Percentiles rank a stretch among this genome's conserved stretches.
These are phyloP conservation scores for Podaxis sp. DNA, from an alignment of 768 basidiomycete genomes.

Conservation along the genomic window DNA sequence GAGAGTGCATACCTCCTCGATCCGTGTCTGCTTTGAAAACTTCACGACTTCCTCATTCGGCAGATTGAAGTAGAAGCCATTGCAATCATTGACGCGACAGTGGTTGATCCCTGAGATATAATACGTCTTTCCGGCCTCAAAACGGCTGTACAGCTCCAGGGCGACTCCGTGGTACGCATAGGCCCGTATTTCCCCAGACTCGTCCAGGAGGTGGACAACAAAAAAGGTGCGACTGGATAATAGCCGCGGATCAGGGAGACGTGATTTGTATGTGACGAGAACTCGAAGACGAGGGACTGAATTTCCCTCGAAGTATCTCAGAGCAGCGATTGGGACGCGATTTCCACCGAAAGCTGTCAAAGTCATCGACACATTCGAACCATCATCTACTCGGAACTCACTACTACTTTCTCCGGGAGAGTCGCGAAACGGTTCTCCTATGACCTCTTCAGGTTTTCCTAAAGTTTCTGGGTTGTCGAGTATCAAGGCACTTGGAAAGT, in stretches of 20 bases:
- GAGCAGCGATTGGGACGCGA: background rate
- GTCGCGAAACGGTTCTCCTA: background rate
- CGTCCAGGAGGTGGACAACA: conserved; percentile 3
- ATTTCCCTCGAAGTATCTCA: background rate
- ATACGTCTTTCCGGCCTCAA: conserved; percentile 4
- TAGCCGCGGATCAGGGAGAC: background rate
- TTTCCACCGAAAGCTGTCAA: too few species aligned
- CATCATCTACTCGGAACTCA: too few species aligned
- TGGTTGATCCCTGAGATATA: background rate
- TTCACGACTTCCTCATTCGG: background rate
- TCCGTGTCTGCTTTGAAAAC: background rate
- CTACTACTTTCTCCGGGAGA: background rate
- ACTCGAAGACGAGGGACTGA: background rate
- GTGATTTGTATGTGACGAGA: conserved; percentile 13
- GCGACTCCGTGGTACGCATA: background rate
- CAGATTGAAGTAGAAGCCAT: background rate
- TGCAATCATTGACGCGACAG: background rate
- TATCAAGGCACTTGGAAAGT: background rate
- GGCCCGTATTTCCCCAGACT: conserved; percentile 4
- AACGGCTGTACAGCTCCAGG: background rate
- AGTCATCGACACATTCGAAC: too few species aligned
- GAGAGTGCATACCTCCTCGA: background rate
- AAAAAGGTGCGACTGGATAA: background rate
- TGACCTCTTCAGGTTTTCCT: background rate
- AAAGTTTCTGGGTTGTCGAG: background rate